phyloP scores from a whole-genome alignment of 371 early-diverging fungal species.

The Fennellomyces sp. region DNA sequence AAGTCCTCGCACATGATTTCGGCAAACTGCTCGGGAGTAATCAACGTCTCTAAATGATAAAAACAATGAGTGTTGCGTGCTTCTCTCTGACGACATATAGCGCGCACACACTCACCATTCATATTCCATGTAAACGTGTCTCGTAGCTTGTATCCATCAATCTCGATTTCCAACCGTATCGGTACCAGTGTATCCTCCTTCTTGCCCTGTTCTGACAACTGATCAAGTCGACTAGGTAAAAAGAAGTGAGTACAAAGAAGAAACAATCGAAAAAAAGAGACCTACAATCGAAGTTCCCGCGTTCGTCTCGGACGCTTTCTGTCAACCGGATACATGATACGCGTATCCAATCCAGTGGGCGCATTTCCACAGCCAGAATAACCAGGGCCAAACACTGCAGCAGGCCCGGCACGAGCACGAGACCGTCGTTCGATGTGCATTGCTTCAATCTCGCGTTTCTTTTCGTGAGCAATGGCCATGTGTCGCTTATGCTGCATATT shows the following conservation, averaged over 20 bases:
- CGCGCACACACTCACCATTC: conserved; percentile 55
- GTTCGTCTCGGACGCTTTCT: conserved; percentile 32
- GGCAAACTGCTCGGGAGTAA: conserved; percentile 80
- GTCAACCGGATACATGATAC: conserved; percentile 38
- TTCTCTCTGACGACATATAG: not conserved
- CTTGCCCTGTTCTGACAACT: conserved; percentile 62
- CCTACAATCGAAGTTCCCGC: conserved; percentile 38
- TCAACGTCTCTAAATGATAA: conserved; percentile 8
- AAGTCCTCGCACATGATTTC: conserved; percentile 83
- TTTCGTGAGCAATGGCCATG: conserved; percentile 40
- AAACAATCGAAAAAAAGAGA: not conserved
- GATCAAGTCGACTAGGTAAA: conserved; percentile 37
- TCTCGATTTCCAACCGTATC: conserved; percentile 87
- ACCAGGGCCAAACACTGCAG: conserved; percentile 39
- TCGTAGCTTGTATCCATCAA: conserved; percentile 81
- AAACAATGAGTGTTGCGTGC: not conserved
- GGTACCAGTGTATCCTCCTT: conserved; percentile 80
- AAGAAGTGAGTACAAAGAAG: not conserved
- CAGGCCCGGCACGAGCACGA: conserved; percentile 28
- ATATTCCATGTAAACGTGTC: conserved; percentile 95
- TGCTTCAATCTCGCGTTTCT: conserved; percentile 42
- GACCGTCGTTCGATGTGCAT: conserved; percentile 30
- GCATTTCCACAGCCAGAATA: conserved; percentile 43
- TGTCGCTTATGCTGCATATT: conserved; percentile 46
- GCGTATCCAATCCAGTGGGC: conserved; percentile 13